phyloP scores from a whole-genome alignment of 2,329 filamentous ascomycete species.

The Colletotrichum brevisporum region DNA sequence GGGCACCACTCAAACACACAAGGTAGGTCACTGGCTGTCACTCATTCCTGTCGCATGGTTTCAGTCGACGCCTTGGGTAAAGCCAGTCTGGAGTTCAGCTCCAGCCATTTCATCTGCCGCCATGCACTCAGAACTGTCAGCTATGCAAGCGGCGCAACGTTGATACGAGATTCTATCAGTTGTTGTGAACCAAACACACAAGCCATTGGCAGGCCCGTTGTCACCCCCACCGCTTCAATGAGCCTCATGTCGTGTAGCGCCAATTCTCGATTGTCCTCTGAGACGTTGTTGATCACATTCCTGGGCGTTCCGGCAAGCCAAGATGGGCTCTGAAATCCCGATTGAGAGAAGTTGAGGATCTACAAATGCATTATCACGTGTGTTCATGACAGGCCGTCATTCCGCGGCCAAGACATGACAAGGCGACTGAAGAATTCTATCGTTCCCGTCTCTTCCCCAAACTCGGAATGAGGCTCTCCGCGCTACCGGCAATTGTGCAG shows the following conservation, averaged over 20 bases:
- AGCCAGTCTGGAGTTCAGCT: constrained; percentile 2
- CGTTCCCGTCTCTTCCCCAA: background rate
- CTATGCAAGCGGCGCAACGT: constrained; percentile 6
- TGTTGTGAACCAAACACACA: background rate
- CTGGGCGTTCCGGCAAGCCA: background rate
- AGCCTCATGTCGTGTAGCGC: background rate
- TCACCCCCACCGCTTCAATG: background rate
- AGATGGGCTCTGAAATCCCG: constrained; percentile 28
- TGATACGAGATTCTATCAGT: background rate
- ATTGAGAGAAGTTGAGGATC: constrained; percentile 8
- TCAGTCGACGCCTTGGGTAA: constrained; percentile 2
- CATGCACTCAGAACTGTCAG: too few species aligned
- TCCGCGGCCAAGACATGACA: constrained; percentile 8
- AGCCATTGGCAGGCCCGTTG: background rate
- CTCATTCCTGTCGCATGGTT: background rate
- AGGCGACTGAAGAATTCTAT: background rate
- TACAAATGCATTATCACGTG: constrained; percentile 6
- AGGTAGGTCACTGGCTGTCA: background rate
- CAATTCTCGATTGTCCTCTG: background rate
- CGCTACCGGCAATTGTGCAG: background rate
- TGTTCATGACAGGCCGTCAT: background rate
- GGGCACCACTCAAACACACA: background rate
- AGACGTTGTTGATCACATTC: constrained; percentile 27
- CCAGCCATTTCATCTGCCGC: background rate
- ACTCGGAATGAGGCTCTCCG: constrained; percentile 7